Base-by-base conservation (phyloP, 192 early-diverging fungal species). In the Umbelopsis isabellina region DNA sequence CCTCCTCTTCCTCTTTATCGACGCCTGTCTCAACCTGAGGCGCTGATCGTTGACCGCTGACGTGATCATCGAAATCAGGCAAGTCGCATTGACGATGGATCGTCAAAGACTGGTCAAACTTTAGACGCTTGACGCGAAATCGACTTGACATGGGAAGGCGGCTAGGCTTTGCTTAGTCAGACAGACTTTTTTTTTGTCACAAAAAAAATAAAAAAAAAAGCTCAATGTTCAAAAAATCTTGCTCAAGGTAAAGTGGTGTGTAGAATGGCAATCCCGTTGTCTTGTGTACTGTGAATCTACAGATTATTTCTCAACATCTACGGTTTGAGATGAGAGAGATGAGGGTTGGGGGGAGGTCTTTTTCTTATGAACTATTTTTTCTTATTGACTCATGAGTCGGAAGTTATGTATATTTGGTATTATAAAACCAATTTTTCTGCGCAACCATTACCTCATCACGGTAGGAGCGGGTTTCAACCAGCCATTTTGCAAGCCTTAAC, bases 1-100 rank as follows among this genome's bases (percentile, higher is more conserved):
- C 93, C 82, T 93, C 90, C 76, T 99, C 97, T 82, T 98, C 97
- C 72, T 97, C 97, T 78, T 99, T 97, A 73, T 98, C 96, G 6
- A 99, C 97, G 71, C 97, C 97, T 12, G 95, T 99, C 64, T 93
- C 92, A 49, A 93, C 88, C 69, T 86, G 79, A 25, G 88, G 83
- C 12, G 89, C 82, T 33, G 86, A 77, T 20, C 90, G 77, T 48
- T 86, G 91, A 7, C 80, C 53, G 53, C 87, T 85, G n/a, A 84
- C 75, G 30, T 89, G 84, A 66, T 94, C 93, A 49, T 92, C 88
- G 37, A 97, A 83, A 80, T 97, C 95, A 33, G 87, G 88, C 22
- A 94, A 87, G 72, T 99, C 93, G 45, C 87, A 75, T 68, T 85
- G 91, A 45, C 89, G 89, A 77, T 87, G 90, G 55, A 99, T 92